Percentiles rank a stretch among this genome's conserved stretches.
These are phyloP conservation scores for Xerocomus nothofagi DNA, from an alignment of 1,284 basidiomycete species.

Conservation along the genomic window DNA sequence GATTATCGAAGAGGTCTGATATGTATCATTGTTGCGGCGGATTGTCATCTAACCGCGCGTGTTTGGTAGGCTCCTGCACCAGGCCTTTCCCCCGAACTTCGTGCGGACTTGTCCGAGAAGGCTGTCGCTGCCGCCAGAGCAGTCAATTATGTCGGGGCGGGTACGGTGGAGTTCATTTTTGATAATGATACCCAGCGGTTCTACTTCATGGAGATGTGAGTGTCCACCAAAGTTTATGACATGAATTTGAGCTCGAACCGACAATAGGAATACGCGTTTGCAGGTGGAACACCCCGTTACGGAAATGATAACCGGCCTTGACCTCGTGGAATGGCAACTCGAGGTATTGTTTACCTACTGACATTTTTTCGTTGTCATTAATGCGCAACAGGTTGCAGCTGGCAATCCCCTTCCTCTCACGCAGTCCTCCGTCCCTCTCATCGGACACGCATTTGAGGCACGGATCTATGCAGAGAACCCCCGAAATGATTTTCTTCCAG, in stretches of 20 bases:
- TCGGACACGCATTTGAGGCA: constrained; percentile 93
- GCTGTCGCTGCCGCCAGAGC: constrained; percentile 90
- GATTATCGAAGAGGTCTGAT: constrained; percentile 81
- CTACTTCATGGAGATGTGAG: constrained; percentile 93
- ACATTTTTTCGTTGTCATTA: neutral
- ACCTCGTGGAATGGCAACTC: constrained; percentile 94
- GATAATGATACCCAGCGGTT: constrained; percentile 84
- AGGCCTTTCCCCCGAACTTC: constrained; percentile 72
- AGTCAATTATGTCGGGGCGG: constrained; percentile 88
- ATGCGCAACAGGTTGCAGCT: constrained; percentile 64
- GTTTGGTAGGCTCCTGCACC: constrained; percentile 84
- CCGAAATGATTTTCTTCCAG: constrained; percentile 90
- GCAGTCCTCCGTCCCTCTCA: constrained; percentile 78
- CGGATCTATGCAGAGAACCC: constrained; percentile 97
- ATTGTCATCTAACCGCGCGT: neutral
- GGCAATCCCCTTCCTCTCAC: constrained; percentile 81
- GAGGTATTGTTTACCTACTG: constrained; percentile 49
- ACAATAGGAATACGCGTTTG: constrained; percentile 81
- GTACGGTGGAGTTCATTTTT: constrained; percentile 93
- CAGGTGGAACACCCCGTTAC: constrained; percentile 96
- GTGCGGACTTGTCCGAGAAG: constrained; percentile 81
- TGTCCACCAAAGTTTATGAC: neutral
- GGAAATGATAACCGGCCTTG: constrained; percentile 91
- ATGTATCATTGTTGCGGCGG: neutral
- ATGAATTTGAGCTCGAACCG: constrained; percentile 1